Percentiles rank a stretch among this genome's conserved stretches.
Conservation (phyloP, 2,329 filamentous ascomycete species). For the Sporothrix brasiliensis region DNA sequence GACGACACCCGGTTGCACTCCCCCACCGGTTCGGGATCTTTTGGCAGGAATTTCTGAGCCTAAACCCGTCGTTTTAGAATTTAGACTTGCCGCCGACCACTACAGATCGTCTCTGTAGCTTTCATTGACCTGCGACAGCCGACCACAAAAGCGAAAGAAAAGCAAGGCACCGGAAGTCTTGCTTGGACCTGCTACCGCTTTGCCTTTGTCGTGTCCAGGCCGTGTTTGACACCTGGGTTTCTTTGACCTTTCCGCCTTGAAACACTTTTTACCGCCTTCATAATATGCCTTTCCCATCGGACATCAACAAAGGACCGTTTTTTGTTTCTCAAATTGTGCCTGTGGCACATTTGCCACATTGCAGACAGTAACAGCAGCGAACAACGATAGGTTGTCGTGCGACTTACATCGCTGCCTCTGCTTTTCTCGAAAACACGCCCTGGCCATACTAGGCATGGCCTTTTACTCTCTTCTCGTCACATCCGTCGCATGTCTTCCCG, state of each 20-base stretch:
- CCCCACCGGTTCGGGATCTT: too few species aligned
- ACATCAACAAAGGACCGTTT: slow-evolving; percentile 1
- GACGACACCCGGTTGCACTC: background rate
- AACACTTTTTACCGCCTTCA: background rate
- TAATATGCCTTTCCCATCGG: background rate
- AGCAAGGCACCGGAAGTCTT: slow-evolving; percentile 22
- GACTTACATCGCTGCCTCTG: background rate
- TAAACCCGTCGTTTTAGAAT: background rate
- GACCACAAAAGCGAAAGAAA: background rate
- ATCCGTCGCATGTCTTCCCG: slow-evolving; percentile 23
- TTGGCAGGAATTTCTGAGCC: slow-evolving; percentile 6
- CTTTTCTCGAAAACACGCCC: background rate
- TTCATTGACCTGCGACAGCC: slow-evolving; percentile 6
- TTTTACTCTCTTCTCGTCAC: slow-evolving; percentile 10
- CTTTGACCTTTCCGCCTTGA: background rate
- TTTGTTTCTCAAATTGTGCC: background rate
- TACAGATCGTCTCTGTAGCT: slow-evolving; percentile 10
- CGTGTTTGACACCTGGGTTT: background rate
- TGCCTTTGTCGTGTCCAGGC: background rate
- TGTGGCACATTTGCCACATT: background rate
- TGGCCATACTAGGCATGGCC: slow-evolving; percentile 2
- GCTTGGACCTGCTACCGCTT: background rate
- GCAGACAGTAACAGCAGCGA: background rate
- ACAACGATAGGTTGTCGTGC: background rate
- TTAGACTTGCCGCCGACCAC: slow-evolving; percentile 10